These are phyloP conservation scores for Diplocarpon rosae DNA, from an alignment of 2,329 filamentous ascomycete genomes.

Conservation along the genomic window DNA sequence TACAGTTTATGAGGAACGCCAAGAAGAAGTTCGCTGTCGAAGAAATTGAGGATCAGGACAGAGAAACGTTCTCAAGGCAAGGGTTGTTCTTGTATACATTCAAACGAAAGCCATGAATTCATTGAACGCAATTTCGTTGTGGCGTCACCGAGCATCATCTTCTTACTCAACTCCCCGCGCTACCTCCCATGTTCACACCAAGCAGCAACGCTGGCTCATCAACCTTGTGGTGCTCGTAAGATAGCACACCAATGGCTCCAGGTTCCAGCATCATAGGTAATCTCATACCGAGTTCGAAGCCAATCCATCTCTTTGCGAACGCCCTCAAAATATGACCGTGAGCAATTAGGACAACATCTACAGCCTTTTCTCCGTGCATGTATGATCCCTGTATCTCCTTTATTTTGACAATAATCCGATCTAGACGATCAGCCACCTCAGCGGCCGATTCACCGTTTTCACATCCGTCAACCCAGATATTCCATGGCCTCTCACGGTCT, in stretches of 20 bases:
- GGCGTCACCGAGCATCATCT: no score
- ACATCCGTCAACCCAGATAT: constrained; percentile 43
- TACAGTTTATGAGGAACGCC: constrained; percentile 62
- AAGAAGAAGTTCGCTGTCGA: constrained; percentile 54
- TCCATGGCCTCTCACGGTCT: constrained; percentile 35
- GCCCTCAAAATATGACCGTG: constrained; percentile 41
- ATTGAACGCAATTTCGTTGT: not conserved
- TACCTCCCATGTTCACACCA: constrained; percentile 26
- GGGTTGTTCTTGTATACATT: constrained; percentile 52
- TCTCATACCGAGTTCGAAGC: constrained; percentile 29
- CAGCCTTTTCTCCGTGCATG: constrained; percentile 32
- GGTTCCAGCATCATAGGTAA: constrained; percentile 31
- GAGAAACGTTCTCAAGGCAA: constrained; percentile 44
- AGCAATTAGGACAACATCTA: constrained; percentile 38
- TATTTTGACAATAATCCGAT: constrained; percentile 39
- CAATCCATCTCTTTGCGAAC: constrained; percentile 44
- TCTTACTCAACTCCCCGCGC: not conserved
- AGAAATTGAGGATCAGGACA: constrained; percentile 51
- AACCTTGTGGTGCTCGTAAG: constrained; percentile 29
- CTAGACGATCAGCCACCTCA: constrained; percentile 37
- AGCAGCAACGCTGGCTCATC: constrained; percentile 29
- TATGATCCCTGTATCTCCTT: constrained; percentile 35
- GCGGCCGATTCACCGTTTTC: constrained; percentile 37
- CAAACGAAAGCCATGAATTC: constrained; percentile 28
- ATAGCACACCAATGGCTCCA: constrained; percentile 30